Base-by-base conservation (phyloP, 345 rosid species). In the Balakata baccata region DNA sequence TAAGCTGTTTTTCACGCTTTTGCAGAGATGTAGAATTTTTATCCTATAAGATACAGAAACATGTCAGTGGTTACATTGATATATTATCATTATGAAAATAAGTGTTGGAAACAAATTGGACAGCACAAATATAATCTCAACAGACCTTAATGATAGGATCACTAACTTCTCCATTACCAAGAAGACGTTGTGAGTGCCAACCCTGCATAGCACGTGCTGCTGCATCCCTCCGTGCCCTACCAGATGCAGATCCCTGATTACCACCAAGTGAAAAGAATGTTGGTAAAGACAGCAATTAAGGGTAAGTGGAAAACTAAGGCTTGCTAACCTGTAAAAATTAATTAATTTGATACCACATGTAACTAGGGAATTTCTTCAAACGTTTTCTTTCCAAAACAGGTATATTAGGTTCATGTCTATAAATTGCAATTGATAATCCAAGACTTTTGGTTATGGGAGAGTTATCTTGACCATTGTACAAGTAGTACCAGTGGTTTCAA, bases 211-310 rank as follows among this genome's bases (percentile, higher is more conserved):
- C 54, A 38, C 10, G 13, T 11, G 53, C 23, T 17, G 59, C 45
- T 10, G 90, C 85, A 83, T 87, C 89, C 66, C 92, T 88, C 62
- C 89, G 81, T 56, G 87, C 85, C 64, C 95, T 79, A 69, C 89
- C 89, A 1, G 88, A 84, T 60, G 86, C 87, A 3, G 86, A 78
- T 41, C 85, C 83, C 87, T 87, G 76, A 69, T 82, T 73, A 78
- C 38, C 64, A 75, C 29, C 69, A 76, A 61, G 66, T 51, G 74
- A 11, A 58, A 52, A 51, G 47, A 75, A 71, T 41, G 73, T 65
- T 68, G 49, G 65, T 16, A 50, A 43, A 14, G 50, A 49, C 18
- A 51, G 60, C 52, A 72, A 64, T 37, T 16, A 68, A 43, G 51
- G 12, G 38, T 8, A 65, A 62, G 5, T 9, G 37, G 50, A 22